Percentiles rank a stretch among this genome's conserved stretches.
phyloP scores from a whole-genome alignment of 2,329 filamentous ascomycete species.

The Phaeoacremonium minimum region DNA sequence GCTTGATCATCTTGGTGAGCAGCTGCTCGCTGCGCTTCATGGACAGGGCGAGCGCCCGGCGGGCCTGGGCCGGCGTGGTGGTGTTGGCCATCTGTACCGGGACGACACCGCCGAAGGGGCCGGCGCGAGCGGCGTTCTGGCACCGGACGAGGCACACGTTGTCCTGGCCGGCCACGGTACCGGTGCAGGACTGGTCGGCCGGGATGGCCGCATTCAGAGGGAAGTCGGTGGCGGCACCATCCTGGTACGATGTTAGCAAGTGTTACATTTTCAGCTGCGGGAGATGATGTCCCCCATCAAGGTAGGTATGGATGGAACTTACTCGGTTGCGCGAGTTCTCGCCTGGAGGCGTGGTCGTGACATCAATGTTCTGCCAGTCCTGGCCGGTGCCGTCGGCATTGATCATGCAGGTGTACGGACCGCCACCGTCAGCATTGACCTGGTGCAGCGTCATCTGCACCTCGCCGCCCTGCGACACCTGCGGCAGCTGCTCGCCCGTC shows the following conservation, averaged over 20 bases:
- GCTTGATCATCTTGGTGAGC: slow-evolving; percentile 14
- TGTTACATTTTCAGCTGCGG: too few species aligned
- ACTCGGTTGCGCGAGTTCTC: slow-evolving; percentile 41
- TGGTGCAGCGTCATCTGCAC: slow-evolving; percentile 62
- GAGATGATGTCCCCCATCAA: too few species aligned
- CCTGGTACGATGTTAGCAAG: slow-evolving; percentile 20
- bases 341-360: slow-evolving; percentile 49
- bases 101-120: slow-evolving; percentile 51
- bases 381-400: slow-evolving; percentile 54
- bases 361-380: slow-evolving; percentile 47
- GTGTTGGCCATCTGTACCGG: slow-evolving; percentile 24
- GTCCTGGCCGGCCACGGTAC: slow-evolving; percentile 52
- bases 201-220: slow-evolving; percentile 56
- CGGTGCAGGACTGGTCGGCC: slow-evolving; percentile 51
- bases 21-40: slow-evolving; percentile 17
- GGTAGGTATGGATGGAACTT: slow-evolving; percentile 13
- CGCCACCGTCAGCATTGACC: slow-evolving; percentile 63
- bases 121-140: slow-evolving; percentile 55
- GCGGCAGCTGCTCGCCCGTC: slow-evolving; percentile 53
- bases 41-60: slow-evolving; percentile 18
- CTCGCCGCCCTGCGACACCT: slow-evolving; percentile 52
- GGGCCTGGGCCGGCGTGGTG: slow-evolving; percentile 12
- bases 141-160: slow-evolving; percentile 61
- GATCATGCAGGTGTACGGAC: slow-evolving; percentile 62
- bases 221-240: slow-evolving; percentile 34